These are phyloP conservation scores for Nematocida parisii DNA, from an alignment of 371 early-diverging fungal species.

Conservation along the genomic window DNA sequence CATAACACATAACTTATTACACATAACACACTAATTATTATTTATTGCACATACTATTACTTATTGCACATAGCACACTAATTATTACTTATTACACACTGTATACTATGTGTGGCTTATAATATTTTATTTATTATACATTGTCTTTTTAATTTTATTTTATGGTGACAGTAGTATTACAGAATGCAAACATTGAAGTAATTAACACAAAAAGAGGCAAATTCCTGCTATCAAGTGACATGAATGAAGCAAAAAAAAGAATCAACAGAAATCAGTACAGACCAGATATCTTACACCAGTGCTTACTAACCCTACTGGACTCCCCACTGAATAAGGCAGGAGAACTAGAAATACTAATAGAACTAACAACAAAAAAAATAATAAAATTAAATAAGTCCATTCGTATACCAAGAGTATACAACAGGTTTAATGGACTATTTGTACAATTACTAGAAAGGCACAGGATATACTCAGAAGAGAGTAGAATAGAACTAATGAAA, in stretches of 20 bases:
- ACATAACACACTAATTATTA: too few species aligned
- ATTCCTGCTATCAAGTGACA: conserved; percentile 37
- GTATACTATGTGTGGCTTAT: too few species aligned
- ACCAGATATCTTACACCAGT: conserved; percentile 72
- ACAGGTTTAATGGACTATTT: conserved; percentile 88
- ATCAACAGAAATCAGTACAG: conserved; percentile 11
- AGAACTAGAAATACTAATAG: conserved; percentile 84
- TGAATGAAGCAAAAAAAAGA: conserved; percentile 29
- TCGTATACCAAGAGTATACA: conserved; percentile 91
- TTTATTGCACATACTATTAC: too few species aligned
- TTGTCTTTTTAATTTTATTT: conserved; percentile 17
- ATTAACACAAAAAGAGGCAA: conserved; percentile 37
- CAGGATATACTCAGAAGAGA: conserved; percentile 78
- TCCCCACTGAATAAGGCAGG: conserved; percentile 94
- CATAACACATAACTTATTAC: too few species aligned
- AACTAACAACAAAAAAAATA: conserved; percentile 83
- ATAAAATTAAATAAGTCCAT: conserved; percentile 92
- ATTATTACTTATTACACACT: too few species aligned
- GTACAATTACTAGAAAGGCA: conserved; percentile 88
- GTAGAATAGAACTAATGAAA: conserved; percentile 84
- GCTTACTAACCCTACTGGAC: conserved; percentile 86
- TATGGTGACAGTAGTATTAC: conserved; percentile 55
- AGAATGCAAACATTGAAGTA: conserved; percentile 47
- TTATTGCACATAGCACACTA: too few species aligned
- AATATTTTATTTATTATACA: conserved; percentile 28